Base-by-base conservation (phyloP, 768 basidiomycete species). In the Candolleomyces efflorescens region DNA sequence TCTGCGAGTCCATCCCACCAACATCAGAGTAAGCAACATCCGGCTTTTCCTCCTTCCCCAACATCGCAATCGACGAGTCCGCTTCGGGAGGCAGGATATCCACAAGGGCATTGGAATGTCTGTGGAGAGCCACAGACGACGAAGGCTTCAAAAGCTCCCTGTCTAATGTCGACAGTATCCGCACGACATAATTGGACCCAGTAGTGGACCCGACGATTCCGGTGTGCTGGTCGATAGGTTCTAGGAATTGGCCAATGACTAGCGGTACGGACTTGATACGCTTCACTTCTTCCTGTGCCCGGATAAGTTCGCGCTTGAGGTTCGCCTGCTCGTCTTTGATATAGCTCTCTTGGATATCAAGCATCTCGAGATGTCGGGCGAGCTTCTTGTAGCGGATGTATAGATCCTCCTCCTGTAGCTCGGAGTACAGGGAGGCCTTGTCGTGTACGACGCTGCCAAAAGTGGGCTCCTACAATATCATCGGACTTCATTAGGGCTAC, bases 311-410 rank as follows among this genome's bases (percentile, higher is more conserved):
- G 51, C 96, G 87, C 73, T 98, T 96, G 56, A 99, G 85, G 68
- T 98, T 98, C 15, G 92, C 92, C 67, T 97, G 95, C 72, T 99
- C 97, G 65, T 99, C 96, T 70, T 98, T 96, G 74, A 99, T 97
- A 71, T 98, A 99, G 75, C 90, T 90, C 74, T 98, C 91, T 67
- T 90, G 89, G 24, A 94, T 92, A 53, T 92, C 90, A 38, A 98
- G 85, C 78, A 99, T 93, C 68, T 99, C 94, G 36, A 95, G 81
- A 67, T 99, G 96, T 49, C 93, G 88, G 53, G 91, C 84, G 51
- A 99, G 89, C 68, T 93, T 93, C 82, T 97, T 96, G 84, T 92
- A 97, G 72, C 95, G 97, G 73, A 92, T 86, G 71, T 98, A 99
- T 60, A 98, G 76, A 74, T 98, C 97, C 75, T 98, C 92, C 62